Percentiles rank a stretch among this genome's conserved stretches.
Conservation (phyloP, 2,329 filamentous ascomycete genomes). For the Claviceps pazoutovae region DNA sequence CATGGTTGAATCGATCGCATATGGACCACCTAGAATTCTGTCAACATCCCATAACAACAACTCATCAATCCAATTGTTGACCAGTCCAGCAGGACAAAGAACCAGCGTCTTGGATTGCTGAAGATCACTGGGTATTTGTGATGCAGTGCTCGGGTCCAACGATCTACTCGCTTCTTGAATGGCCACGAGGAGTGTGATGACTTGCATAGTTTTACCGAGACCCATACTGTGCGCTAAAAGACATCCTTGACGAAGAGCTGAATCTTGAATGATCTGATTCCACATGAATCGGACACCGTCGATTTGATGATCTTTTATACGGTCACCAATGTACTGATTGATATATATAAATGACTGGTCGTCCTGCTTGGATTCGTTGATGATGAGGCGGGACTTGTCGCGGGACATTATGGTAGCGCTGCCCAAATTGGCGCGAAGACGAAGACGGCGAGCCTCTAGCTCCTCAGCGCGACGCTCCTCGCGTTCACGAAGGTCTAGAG, state of each 20-base stretch:
- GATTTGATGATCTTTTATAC: slow-evolving; percentile 70
- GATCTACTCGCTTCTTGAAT: slow-evolving; percentile 54
- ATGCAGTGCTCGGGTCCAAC: slow-evolving; percentile 35
- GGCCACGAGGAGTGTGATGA: slow-evolving; percentile 68
- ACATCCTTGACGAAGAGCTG: slow-evolving; percentile 53
- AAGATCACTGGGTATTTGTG: slow-evolving; percentile 56
- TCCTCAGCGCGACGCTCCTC: slow-evolving; percentile 39
- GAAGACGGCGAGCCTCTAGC: slow-evolving; percentile 37
- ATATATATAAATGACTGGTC: slow-evolving; percentile 50
- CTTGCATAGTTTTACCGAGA: slow-evolving; percentile 83
- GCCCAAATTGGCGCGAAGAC: slow-evolving; percentile 32
- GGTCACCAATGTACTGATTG: slow-evolving; percentile 44
- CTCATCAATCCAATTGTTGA: slow-evolving; percentile 77
- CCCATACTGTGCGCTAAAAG: slow-evolving; percentile 85
- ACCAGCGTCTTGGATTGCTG: slow-evolving; percentile 52
- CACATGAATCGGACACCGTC: slow-evolving; percentile 77
- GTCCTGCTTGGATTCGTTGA: slow-evolving; percentile 53
- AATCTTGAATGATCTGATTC: slow-evolving; percentile 59
- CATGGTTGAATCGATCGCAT: slow-evolving; percentile 35
- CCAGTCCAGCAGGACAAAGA: slow-evolving; percentile 59
- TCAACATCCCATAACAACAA: slow-evolving; percentile 53
- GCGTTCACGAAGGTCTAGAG: slow-evolving; percentile 38
- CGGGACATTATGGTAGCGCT: slow-evolving; percentile 26
- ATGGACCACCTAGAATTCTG: slow-evolving; percentile 39
- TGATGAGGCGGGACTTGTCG: slow-evolving; percentile 39